Conservation (phyloP, 1,284 basidiomycete genomes). For the Meripilus lineatus region DNA sequence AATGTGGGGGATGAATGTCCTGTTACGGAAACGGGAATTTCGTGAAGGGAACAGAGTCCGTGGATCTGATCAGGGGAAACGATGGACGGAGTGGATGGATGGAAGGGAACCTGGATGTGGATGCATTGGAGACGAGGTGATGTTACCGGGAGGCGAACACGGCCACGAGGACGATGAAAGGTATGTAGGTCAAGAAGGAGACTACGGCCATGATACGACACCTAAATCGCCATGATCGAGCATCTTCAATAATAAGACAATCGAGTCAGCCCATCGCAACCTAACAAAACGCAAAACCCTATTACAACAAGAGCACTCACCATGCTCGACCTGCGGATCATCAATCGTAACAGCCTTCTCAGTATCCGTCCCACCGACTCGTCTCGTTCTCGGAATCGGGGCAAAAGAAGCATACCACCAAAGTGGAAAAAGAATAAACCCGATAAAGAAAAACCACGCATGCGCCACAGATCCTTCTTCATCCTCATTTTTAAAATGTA, state of each 20-base stretch:
- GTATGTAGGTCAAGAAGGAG: slow-evolving; percentile 70
- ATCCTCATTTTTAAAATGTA: slow-evolving; percentile 45
- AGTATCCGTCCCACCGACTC: slow-evolving; percentile 49
- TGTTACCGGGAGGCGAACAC: slow-evolving; percentile 44
- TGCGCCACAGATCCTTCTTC: slow-evolving; percentile 62
- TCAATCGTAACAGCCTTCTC: slow-evolving; percentile 72
- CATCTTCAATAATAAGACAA: slow-evolving; percentile 41
- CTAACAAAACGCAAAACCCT: neutral
- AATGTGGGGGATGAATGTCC: too few species aligned
- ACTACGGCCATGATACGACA: slow-evolving; percentile 66
- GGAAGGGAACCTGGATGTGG: neutral
- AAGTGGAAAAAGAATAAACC: slow-evolving; percentile 68
- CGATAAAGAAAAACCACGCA: slow-evolving; percentile 73
- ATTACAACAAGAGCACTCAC: slow-evolving; percentile 35
- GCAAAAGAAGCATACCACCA: slow-evolving; percentile 72
- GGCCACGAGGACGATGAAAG: slow-evolving; percentile 68
- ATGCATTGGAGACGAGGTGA: neutral
- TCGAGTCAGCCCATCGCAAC: slow-evolving; percentile 4
- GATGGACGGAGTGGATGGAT: neutral
- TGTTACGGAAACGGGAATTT: too few species aligned
- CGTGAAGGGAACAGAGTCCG: too few species aligned
- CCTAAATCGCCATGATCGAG: slow-evolving; percentile 62
- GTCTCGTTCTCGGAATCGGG: slow-evolving; percentile 54
- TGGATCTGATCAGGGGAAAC: too few species aligned
- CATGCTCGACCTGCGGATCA: slow-evolving; percentile 72